phyloP scores from a whole-genome alignment of 768 basidiomycete genomes.

The Pilatotrama ljubarskyi region DNA sequence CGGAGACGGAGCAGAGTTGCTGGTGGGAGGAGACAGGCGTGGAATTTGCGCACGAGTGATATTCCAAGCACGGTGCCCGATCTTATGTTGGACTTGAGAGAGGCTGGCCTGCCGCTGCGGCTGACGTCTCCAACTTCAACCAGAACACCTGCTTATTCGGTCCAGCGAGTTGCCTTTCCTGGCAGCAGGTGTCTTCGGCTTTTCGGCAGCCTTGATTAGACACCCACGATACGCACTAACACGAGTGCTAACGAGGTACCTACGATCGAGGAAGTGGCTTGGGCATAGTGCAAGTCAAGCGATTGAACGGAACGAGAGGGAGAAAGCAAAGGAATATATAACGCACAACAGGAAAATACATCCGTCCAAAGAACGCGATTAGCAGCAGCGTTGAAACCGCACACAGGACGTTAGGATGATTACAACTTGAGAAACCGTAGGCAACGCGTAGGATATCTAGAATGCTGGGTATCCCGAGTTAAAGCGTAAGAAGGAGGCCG shows the following conservation, averaged over 20 bases:
- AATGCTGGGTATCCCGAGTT: conserved; percentile 28
- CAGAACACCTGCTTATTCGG: conserved; percentile 6
- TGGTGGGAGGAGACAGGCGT: not conserved
- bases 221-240: not conserved
- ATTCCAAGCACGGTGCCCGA: not conserved
- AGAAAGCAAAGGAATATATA: conserved; percentile 17
- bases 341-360: conserved; percentile 16
- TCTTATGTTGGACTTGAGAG: conserved; percentile 9
- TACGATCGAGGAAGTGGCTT: too few relatives aligned
- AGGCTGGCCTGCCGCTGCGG: not conserved
- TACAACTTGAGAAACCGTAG: conserved; percentile 10
- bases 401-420: conserved; percentile 16
- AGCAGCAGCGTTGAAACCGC: conserved; percentile 14
- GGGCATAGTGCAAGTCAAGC: too few relatives aligned
- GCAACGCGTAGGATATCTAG: conserved; percentile 26
- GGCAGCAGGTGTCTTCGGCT: not conserved
- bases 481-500: conserved; percentile 4
- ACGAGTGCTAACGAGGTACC: not conserved
- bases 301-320: not conserved
- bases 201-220: not conserved
- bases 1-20: not conserved
- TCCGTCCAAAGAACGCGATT: conserved; percentile 14
- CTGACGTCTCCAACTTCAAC: conserved; percentile 10
- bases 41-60: not conserved
- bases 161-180: conserved; percentile 5